Evolutionary conservation across 495 filamentous ascomycete species (phyloP).

Genomic region (Aspergillus saccharolyticus): DNA sequence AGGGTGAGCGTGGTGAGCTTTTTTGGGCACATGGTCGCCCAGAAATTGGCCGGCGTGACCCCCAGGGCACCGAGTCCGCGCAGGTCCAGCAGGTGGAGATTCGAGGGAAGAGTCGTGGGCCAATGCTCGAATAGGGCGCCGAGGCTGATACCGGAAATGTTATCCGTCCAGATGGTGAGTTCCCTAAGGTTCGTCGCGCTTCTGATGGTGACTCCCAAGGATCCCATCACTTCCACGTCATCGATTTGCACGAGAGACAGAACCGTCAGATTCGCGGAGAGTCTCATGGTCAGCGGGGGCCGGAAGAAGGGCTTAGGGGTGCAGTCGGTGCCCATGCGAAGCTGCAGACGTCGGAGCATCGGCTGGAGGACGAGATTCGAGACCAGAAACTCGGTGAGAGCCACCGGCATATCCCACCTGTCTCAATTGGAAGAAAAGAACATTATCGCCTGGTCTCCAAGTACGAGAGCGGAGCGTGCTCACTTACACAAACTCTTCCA

Average conservation of each 20-base stretch:
- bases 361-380: not conserved
- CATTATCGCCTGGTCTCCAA: too few relatives aligned
- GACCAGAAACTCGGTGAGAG: not conserved
- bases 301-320: constrained; percentile 7
- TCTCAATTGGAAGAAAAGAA: too few relatives aligned
- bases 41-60: not conserved
- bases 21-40: not conserved
- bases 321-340: constrained; percentile 3
- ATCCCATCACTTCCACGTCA: not conserved
- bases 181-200: not conserved
- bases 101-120: not conserved
- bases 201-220: not conserved
- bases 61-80: not conserved
- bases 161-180: constrained; percentile 1
- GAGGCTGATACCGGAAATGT: not conserved
- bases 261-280: not conserved
- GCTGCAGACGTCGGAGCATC: not conserved
- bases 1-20: not conserved
- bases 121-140: not conserved
- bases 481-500: not conserved
- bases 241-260: not conserved
- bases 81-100: not conserved
- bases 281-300: not conserved
- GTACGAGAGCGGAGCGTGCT: not conserved
- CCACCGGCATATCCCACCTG: constrained; percentile 4